Percentiles rank a stretch among this genome's conserved stretches.
phyloP scores from a whole-genome alignment of 2,329 filamentous ascomycete genomes.

The Diplodia sapinea region DNA sequence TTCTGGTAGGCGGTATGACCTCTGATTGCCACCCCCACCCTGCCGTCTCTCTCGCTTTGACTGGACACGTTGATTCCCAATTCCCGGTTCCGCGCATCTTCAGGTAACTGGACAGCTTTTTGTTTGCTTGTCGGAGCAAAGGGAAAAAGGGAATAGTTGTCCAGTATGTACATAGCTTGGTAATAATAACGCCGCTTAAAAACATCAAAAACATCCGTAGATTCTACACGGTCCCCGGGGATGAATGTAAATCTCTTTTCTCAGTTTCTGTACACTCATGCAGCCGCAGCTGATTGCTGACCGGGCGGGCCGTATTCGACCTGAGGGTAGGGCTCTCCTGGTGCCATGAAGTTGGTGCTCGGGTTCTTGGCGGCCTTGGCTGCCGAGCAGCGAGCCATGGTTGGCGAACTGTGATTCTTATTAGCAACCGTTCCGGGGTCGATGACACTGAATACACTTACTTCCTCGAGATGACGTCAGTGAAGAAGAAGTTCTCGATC shows the following conservation, averaged over 20 bases:
- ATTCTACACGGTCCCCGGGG: slow-evolving; percentile 3
- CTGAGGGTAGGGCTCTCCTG: slow-evolving; percentile 52
- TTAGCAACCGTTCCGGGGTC: slow-evolving; percentile 33
- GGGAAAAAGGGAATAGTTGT: slow-evolving; percentile 27
- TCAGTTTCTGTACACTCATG: slow-evolving; percentile 15
- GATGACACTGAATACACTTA: slow-evolving; percentile 54
- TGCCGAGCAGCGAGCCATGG: slow-evolving; percentile 96
- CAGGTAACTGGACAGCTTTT: slow-evolving; percentile 4
- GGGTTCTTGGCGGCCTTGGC: slow-evolving; percentile 72
- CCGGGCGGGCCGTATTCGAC: slow-evolving; percentile 48
- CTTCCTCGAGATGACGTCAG: slow-evolving; percentile 95
- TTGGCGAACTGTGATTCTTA: slow-evolving; percentile 74
- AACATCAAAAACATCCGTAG: slow-evolving; percentile 6
- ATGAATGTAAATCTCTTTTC: background rate
- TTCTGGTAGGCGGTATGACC: background rate
- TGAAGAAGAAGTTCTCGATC: slow-evolving; percentile 98
- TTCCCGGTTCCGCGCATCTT: background rate
- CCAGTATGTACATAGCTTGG: slow-evolving; percentile 22
- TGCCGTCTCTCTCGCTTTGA: background rate
- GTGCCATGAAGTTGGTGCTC: slow-evolving; percentile 59
- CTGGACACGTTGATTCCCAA: slow-evolving; percentile 12
- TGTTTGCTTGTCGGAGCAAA: slow-evolving; percentile 6
- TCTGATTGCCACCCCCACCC: background rate
- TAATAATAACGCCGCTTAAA: slow-evolving; percentile 14
- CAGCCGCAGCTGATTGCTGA: slow-evolving; percentile 30